Evolutionary conservation across 257 asterid genomes (phyloP), one percentile per base, ranked within the genome.

Genomic region (Cinchona pubescens): DNA sequence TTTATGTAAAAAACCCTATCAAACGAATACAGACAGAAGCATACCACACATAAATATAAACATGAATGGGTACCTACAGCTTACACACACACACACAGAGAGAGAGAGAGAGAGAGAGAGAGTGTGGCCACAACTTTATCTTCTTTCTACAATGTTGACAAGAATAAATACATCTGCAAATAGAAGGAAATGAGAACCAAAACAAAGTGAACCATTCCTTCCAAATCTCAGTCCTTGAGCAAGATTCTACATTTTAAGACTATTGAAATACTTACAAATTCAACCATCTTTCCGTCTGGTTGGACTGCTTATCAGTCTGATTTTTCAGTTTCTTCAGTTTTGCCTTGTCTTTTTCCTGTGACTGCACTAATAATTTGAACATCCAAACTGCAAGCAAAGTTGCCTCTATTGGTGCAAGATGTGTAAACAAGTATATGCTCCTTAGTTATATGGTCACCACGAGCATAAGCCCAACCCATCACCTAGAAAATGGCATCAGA

Each of bases 401-500:
- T 25, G 91, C 98, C 82, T 83, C 89, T 0, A 91, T 88, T 3
- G 98, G 98, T 3, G 98, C 97, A 82, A 93, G 96, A 96, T 97
- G 90, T n/a, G 77, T 91, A 93, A 68, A 91, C 98, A 25, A 90
- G 78, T 64, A 91, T 72, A 79, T 93, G 96, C 88, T 90, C 96
- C 82, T 88, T 90, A 65, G 90, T 88, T 72, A 87, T 76, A 59
- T 91, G 95, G 72, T 93, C 87, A 53, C 95, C 93, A 58, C 85
- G 85, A 43, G 96, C 96, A 80, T 88, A 93, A 38, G 98, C 97
- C 98, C 98, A 93, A 10, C 98, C 97, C 91, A 93, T 88, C n/a
- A 86, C 97, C 97, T 92, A 66, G 69, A 53, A 72, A 74, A 65
- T 32, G 64, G 51, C 19, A 51, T 64, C 30, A 35, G 64, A 70